Evolutionary conservation across 306 rosid genomes (phyloP).

Genomic region (Begonia loranthoides): DNA sequence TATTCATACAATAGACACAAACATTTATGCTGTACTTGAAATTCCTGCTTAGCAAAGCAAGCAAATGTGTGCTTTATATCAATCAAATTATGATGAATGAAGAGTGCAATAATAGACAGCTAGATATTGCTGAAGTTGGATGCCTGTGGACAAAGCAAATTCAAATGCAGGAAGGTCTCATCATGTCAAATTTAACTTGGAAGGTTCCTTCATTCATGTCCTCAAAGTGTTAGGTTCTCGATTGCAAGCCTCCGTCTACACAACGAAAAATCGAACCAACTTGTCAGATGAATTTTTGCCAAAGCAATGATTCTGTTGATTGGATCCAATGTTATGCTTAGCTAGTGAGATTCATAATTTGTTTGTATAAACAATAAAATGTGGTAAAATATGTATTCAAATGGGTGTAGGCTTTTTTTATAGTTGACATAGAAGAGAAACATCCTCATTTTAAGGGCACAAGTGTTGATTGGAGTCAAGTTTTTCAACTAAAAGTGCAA

Average conservation of each 20-base stretch:
- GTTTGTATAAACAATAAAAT: not conserved
- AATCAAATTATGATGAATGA: slow-evolving; percentile 19
- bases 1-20: not conserved
- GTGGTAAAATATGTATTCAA: not conserved
- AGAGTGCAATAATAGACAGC: slow-evolving; percentile 14
- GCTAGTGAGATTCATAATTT: not conserved
- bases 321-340: slow-evolving; percentile 1
- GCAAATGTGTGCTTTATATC: slow-evolving; percentile 15
- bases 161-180: slow-evolving; percentile 8
- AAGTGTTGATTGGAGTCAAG: not conserved
- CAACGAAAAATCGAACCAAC: slow-evolving; percentile 13
- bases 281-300: slow-evolving; percentile 5
- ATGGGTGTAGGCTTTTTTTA: not conserved
- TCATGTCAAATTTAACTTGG: slow-evolving; percentile 14
- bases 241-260: slow-evolving; percentile 19
- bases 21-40: slow-evolving; percentile 17
- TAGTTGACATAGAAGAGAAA: not conserved
- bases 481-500: not conserved
- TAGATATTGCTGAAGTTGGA: slow-evolving; percentile 5
- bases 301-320: slow-evolving; percentile 18
- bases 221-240: slow-evolving; percentile 16
- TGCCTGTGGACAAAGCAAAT: slow-evolving; percentile 15
- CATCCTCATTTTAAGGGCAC: not conserved
- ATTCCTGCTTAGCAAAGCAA: slow-evolving; percentile 28
- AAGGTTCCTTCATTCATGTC: slow-evolving; percentile 10